Base-by-base conservation (phyloP, 106 monocot genomes). In the Acorus gramineus region DNA sequence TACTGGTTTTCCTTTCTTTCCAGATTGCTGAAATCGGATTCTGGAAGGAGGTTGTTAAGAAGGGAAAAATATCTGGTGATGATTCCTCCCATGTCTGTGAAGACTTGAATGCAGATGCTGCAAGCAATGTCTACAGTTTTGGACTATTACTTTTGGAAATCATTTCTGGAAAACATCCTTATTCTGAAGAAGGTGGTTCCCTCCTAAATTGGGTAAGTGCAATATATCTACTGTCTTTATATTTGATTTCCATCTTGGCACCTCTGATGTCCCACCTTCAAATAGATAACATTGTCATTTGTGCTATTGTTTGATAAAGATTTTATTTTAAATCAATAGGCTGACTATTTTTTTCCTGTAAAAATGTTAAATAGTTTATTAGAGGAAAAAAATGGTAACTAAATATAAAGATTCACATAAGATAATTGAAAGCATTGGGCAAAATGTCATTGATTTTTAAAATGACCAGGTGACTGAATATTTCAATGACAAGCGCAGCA, bases 131-230 rank as follows among this genome's bases (percentile, higher is more conserved):
- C 46, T 89, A 88, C 52, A 78, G 63, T 49, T 98, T 92, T 47
- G 98, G 98, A 14, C 51, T 84, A n/a, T 72, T 98, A 10, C 8
- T 89, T 67, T 65, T 98, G 5, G 98, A 98, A 70, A 78, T 89
- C 42, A 82, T 98, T 60, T 88, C 91, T 63, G 91, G 85, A 68
- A 85, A 74, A 59, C 67, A 73, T 8, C 76, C 79, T 58, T 67
- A 73, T 48, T 60, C 78, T 42, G 67, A 78, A 48, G 85, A 86
- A 60, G 55, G 76, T 42, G 85, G 78, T 12, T 80, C 79, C 46
- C 57, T 92, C 14, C 45, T 80, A 14, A 66, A 65, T 55, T 87
- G 79, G 92, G 84, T 85, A 76, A 79, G 80, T 11, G 42, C 14
- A 42, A 14, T 6, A n/a, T 12, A 44, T 58, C 43, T 11, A 8